Base-by-base conservation (phyloP, 129 eudicot genomes). In the Flaveria robusta region DNA sequence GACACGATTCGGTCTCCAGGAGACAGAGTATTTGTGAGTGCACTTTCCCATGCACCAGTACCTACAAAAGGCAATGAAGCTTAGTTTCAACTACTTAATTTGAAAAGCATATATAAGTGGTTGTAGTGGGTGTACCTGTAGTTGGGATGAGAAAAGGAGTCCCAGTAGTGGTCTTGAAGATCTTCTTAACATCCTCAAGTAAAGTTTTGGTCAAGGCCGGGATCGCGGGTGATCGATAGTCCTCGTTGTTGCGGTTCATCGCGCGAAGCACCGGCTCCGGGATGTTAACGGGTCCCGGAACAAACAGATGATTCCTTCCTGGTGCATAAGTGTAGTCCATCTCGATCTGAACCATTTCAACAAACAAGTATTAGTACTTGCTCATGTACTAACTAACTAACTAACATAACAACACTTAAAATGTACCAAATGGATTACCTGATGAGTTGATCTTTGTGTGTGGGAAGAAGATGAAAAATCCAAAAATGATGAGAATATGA, bases 1-100 rank as follows among this genome's bases (percentile, higher is more conserved):
- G 99, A 91, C 55, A 95, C 87, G 27, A 76, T 91, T 68, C 95
- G 84, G 83, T 95, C 99, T 26, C 99, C 99, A 20, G 99, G 99
- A 24, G 99, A 95, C 47, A 95, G 64, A 0, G 99, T 95, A 86
- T 95, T 95, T 1, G 97, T 95, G 8, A 95, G 89, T 23, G 99
- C 99, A 83, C 99, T 95, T 82, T 95, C 99, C 99, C 97, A 95
- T 78, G 99, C 99, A 66, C 99, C 99, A 39, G 99, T 95, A 66
- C 99, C 99, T 95, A 82, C 26, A 68, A 56, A 20, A 22, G 9
- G 9, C 7, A 20, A 20, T 22, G 14, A 20, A 9, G 1, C 15
- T 56, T n/a, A n/a, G n/a, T n/a, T 20, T 22, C 31, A 56, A 56
- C 2, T 18, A 14, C n/a, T n/a, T n/a, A n/a, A n/a, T n/a, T n/a